A percentile compares a stretch with the other conserved stretches of the same genome.
These are phyloP conservation scores for Pythium volutum DNA, from an alignment of 352 stramenopile genomes.

Conservation along the genomic window DNA sequence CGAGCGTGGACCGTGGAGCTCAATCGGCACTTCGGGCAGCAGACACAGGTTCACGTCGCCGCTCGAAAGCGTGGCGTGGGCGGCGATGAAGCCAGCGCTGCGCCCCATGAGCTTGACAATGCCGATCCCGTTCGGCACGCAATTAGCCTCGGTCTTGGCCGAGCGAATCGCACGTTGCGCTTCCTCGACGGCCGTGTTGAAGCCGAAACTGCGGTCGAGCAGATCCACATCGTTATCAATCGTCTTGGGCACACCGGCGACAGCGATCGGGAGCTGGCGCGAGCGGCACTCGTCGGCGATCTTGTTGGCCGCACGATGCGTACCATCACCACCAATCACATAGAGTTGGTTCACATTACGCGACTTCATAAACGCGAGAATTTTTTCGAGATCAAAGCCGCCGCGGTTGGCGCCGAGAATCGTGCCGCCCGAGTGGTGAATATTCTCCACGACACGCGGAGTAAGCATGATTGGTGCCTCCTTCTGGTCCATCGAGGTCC, in stretches of 20 bases:
- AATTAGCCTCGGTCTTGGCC: constrained; percentile 91
- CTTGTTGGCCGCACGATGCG: constrained; percentile 94
- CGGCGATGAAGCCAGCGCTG: constrained; percentile 96
- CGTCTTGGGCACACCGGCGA: constrained; percentile 98
- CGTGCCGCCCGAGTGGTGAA: constrained; percentile 92
- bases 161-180: constrained; percentile 91
- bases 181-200: constrained; percentile 96
- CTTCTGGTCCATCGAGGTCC: constrained; percentile 72
- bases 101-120: constrained; percentile 99
- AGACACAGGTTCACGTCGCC: constrained; percentile 98
- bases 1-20: constrained; percentile 90
- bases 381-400: constrained; percentile 97
- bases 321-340: constrained; percentile 98
- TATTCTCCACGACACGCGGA: constrained; percentile 59
- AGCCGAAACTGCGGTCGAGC: constrained; percentile 98
- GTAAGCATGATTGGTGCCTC: constrained; percentile 79
- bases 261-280: constrained; percentile 88
- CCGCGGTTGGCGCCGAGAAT: constrained; percentile 93
- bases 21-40: constrained; percentile 96
- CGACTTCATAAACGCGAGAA: constrained; percentile 90
- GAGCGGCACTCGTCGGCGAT: constrained; percentile 74
- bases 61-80: constrained; percentile 95
- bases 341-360: constrained; percentile 94
- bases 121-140: constrained; percentile 97
- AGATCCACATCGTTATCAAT: constrained; percentile 99